Base-by-base conservation (phyloP, 2,329 filamentous ascomycete genomes). In the Emydomyces testavorans region DNA sequence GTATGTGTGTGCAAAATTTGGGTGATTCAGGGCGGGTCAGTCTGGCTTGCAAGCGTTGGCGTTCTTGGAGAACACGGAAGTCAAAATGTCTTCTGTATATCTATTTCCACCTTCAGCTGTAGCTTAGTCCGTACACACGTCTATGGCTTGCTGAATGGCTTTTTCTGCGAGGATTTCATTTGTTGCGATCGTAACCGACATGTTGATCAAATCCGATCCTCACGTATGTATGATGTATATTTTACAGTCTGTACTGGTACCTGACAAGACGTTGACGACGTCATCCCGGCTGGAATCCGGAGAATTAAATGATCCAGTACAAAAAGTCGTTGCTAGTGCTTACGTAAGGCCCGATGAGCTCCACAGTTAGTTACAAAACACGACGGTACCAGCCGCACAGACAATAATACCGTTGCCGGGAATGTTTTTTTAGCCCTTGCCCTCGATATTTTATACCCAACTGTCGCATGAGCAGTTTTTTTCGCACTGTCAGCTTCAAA, bases 401-500 rank as follows among this genome's bases (percentile, higher is more conserved):
- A 20, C 6, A 29, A 18, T 44, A 31, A 35, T 31, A 44, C 26
- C 11, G 41, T 44, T 44, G 21, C 38, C 8, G n/a, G n/a, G n/a
- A n/a, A n/a, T n/a, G n/a, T n/a, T n/a, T n/a, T n/a, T n/a, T 37
- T 37, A 18, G 20, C 18, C 21, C 36, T 39, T 26, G 28, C 28
- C 28, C 29, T 34, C 39, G 11, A 23, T 31, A 35, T 35, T 36
- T 44, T 10, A 26, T 36, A 5, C 26, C 41, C 29, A 44, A 36
- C 41, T 24, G 29, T 44, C 41, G 41, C 41, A 35, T 44, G 41
- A 18, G 41, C 41, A 35, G 26, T 44, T 44, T 44, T 44, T 44
- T 44, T 38, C 20, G 5, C 41, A 44, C 29, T 2, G 21, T 23
- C n/a, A 26, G 15, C 2, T 7, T 36, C 29, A 34, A 44, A 21